Conservation (phyloP, 1,284 basidiomycete genomes). For the Rhodotorula sp. region DNA sequence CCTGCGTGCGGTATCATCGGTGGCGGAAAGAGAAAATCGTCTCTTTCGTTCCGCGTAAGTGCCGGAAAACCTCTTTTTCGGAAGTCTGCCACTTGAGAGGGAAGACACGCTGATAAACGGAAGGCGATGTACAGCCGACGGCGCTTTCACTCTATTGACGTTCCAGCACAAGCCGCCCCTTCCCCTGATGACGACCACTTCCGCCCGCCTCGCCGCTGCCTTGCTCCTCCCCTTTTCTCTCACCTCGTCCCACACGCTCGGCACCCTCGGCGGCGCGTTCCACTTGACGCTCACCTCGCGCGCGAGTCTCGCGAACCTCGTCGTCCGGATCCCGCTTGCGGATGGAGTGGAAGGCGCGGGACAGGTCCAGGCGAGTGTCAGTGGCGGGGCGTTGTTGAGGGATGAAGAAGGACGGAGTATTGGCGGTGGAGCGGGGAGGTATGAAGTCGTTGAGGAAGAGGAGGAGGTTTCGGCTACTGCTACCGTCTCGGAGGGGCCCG, state of each 20-base stretch:
- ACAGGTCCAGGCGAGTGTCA: slow-evolving; percentile 3
- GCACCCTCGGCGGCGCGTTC: slow-evolving; percentile 28
- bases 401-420: slow-evolving; percentile 21
- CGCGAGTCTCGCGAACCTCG: slow-evolving; percentile 21
- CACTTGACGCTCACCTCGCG: slow-evolving; percentile 26
- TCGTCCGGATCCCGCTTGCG: slow-evolving; percentile 30
- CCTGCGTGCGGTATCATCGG: slow-evolving; percentile 31
- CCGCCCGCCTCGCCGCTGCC: slow-evolving; percentile 24
- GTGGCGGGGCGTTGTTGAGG: slow-evolving; percentile 16
- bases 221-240: slow-evolving; percentile 34
- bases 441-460: slow-evolving; percentile 18
- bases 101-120: no score
- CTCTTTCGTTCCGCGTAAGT: slow-evolving; percentile 39
- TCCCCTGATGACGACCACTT: slow-evolving; percentile 7
- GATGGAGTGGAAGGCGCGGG: slow-evolving; percentile 9
- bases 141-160: slow-evolving; percentile 28
- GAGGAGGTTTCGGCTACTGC: background rate
- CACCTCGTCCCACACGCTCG: slow-evolving; percentile 24
- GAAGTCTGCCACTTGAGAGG: no score
- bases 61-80: background rate
- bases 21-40: slow-evolving; percentile 40
- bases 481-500: background rate
- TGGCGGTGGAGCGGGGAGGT: slow-evolving; percentile 34
- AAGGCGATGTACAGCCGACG: slow-evolving; percentile 27
- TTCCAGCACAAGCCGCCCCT: slow-evolving; percentile 21